Evolutionary conservation across 2,329 filamentous ascomycete species (phyloP).

Genomic region (Fusarium poae): DNA sequence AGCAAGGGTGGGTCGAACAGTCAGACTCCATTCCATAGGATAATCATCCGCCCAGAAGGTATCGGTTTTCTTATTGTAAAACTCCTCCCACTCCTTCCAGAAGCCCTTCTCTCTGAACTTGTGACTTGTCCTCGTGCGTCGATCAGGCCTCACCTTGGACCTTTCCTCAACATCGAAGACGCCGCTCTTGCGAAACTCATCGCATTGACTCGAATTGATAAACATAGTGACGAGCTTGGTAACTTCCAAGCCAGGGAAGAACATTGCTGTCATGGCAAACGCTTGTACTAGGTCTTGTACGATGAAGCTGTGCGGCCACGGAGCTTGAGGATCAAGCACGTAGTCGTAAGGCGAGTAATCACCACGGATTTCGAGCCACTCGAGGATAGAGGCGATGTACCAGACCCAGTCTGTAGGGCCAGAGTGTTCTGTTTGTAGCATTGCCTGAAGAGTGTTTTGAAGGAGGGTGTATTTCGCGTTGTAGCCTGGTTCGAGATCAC

Average conservation of each 20-base stretch:
- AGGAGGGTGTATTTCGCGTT: slow-evolving; percentile 37
- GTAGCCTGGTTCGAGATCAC: slow-evolving; percentile 47
- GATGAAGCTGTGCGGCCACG: slow-evolving; percentile 49
- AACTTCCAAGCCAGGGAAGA: slow-evolving; percentile 39
- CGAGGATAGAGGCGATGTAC: slow-evolving; percentile 41
- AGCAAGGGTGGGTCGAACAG: slow-evolving; percentile 1
- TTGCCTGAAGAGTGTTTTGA: slow-evolving; percentile 32
- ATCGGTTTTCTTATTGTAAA: too few relatives aligned
- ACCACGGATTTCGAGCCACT: slow-evolving; percentile 42
- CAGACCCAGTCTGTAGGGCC: slow-evolving; percentile 45
- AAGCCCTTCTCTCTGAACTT: too few relatives aligned
- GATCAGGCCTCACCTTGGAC: too few relatives aligned
- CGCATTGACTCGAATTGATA: too few relatives aligned
- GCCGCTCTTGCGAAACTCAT: too few relatives aligned
- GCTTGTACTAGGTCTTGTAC: slow-evolving; percentile 45
- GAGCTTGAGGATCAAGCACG: slow-evolving; percentile 20
- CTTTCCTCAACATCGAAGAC: too few relatives aligned
- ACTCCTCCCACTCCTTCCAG: too few relatives aligned
- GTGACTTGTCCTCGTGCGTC: too few relatives aligned
- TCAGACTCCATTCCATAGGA: too few relatives aligned
- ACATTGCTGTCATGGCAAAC: slow-evolving; percentile 47
- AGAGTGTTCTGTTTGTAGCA: slow-evolving; percentile 26
- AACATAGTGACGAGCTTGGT: neutral
- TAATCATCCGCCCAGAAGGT: too few relatives aligned
- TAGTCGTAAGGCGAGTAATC: slow-evolving; percentile 33